phyloP scores from a whole-genome alignment of 2,329 filamentous ascomycete species.

The Paracorniculantispora psalliotae region DNA sequence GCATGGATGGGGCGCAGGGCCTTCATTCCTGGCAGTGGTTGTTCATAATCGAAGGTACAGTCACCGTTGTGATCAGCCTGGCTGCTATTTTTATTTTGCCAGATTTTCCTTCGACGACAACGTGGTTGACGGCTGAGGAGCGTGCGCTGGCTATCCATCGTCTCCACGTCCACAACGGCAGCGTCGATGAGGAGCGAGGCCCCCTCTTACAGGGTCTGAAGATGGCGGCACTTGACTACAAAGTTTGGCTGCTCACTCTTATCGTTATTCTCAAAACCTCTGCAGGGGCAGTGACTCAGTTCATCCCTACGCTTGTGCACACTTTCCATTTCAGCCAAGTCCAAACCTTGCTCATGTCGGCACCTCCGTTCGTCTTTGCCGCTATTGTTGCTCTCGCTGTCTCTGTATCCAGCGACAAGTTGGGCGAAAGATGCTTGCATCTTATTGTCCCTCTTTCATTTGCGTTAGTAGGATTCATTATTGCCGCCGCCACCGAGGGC shows the following conservation, averaged over 20 bases:
- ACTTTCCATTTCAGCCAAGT: slow-evolving; percentile 60
- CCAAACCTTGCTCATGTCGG: slow-evolving; percentile 57
- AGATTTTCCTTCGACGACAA: slow-evolving; percentile 48
- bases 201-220: slow-evolving; percentile 48
- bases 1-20: slow-evolving; percentile 35
- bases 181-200: slow-evolving; percentile 35
- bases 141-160: slow-evolving; percentile 48
- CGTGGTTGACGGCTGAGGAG: slow-evolving; percentile 47
- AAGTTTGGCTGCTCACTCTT: slow-evolving; percentile 52
- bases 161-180: slow-evolving; percentile 41
- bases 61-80: slow-evolving; percentile 34
- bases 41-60: slow-evolving; percentile 49
- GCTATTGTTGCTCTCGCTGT: slow-evolving; percentile 59
- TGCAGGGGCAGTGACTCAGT: slow-evolving; percentile 58
- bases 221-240: slow-evolving; percentile 52
- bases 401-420: slow-evolving; percentile 66
- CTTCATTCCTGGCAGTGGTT: slow-evolving; percentile 60
- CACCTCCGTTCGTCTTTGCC: slow-evolving; percentile 60
- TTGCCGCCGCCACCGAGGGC: slow-evolving; percentile 58
- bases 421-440: slow-evolving; percentile 67
- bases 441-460: slow-evolving; percentile 57
- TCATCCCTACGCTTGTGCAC: slow-evolving; percentile 66
- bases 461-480: slow-evolving; percentile 60
- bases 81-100: slow-evolving; percentile 37
- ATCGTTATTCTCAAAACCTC: slow-evolving; percentile 52